These are phyloP conservation scores for Oryza meridionalis DNA, from an alignment of 176 grass and related monocot species.

Conservation along the genomic window DNA sequence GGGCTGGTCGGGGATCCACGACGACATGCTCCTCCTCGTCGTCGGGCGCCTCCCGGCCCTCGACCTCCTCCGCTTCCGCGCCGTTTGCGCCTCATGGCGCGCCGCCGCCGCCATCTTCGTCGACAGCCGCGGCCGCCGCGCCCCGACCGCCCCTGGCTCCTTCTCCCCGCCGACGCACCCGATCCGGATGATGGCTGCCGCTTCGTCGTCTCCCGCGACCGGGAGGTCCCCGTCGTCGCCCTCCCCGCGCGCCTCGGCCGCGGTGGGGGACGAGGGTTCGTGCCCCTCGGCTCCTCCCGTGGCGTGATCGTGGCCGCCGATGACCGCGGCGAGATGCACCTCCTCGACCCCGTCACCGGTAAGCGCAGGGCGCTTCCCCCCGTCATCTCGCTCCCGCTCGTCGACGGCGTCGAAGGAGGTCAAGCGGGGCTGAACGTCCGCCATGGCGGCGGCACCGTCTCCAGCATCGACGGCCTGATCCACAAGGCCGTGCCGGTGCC, in stretches of 20 bases:
- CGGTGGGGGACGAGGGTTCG: conserved; percentile 29
- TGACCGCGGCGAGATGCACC: conserved; percentile 35
- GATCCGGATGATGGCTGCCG: not conserved
- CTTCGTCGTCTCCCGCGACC: conserved; percentile 22
- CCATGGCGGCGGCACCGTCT: not conserved
- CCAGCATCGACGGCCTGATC: conserved; percentile 22
- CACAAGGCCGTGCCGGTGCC: conserved; percentile 48
- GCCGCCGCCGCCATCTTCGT: conserved; percentile 36
- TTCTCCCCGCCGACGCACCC: conserved; percentile 31
- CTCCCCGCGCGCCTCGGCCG: conserved; percentile 44
- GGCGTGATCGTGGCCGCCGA: conserved; percentile 45
- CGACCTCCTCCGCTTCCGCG: conserved; percentile 49
- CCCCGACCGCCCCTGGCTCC: conserved; percentile 49
- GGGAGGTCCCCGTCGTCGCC: conserved; percentile 48
- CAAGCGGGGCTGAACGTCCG: not conserved
- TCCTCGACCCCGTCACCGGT: conserved; percentile 35
- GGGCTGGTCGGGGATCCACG: conserved; percentile 47
- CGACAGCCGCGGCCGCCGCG: conserved; percentile 6
- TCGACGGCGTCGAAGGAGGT: conserved; percentile 9
- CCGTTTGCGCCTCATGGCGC: conserved; percentile 57
- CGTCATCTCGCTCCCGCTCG: conserved; percentile 37
- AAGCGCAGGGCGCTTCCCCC: conserved; percentile 30
- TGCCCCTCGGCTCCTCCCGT: conserved; percentile 36
- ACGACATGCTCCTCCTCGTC: conserved; percentile 51
- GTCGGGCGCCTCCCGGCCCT: conserved; percentile 37